Conservation (phyloP, 2,329 filamentous ascomycete genomes). For the Aspergillus sp. region DNA sequence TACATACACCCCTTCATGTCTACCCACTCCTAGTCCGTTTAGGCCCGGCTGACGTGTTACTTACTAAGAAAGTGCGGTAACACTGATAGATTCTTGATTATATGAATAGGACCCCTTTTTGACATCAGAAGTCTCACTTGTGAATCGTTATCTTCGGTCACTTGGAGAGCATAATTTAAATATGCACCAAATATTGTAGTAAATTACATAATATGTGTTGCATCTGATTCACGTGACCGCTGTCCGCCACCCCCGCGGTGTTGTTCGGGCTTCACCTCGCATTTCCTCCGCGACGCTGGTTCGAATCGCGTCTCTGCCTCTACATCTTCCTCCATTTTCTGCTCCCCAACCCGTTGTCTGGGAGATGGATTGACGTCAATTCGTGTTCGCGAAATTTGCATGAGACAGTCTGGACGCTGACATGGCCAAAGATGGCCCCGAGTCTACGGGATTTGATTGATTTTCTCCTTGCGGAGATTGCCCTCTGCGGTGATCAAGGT, state of each 20-base stretch:
- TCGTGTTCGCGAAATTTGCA: constrained; percentile 7
- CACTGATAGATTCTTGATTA: too few species aligned
- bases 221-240: too few species aligned
- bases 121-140: too few species aligned
- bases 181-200: too few species aligned
- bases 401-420: constrained; percentile 6
- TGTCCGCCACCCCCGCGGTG: not conserved
- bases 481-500: constrained; percentile 59
- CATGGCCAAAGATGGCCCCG: constrained; percentile 44
- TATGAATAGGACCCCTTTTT: too few species aligned
- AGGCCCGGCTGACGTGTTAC: too few species aligned
- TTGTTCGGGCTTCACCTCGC: constrained; percentile 1
- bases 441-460: constrained; percentile 60
- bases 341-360: constrained; percentile 9
- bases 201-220: too few species aligned
- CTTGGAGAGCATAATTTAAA: too few species aligned
- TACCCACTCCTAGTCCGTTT: too few species aligned
- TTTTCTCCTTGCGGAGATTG: constrained; percentile 60
- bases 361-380: constrained; percentile 10
- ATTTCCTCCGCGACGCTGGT: constrained; percentile 27
- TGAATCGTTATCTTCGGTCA: too few species aligned
- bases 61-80: too few species aligned
- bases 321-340: constrained; percentile 3
- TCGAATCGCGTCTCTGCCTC: constrained; percentile 32
- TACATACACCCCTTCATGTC: too few species aligned